Evolutionary conservation across 1,284 basidiomycete genomes (phyloP), one percentile per base, ranked within the genome.

Genomic region (Taiwanofungus camphoratus): DNA sequence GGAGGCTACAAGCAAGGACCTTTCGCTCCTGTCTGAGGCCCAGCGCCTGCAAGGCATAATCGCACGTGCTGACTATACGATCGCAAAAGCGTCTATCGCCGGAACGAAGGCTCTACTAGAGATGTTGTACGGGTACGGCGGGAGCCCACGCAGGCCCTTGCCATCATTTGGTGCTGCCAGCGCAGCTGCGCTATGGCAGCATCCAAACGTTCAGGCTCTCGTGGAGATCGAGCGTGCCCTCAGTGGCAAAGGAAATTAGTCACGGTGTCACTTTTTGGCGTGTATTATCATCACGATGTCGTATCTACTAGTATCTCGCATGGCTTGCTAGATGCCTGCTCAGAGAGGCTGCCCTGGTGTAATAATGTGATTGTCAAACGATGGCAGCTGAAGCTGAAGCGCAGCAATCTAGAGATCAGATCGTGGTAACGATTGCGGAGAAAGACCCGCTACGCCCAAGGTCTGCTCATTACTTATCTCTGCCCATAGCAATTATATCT

Each of bases 41-140:
- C 82, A 86, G 55, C 71, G 69, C 20, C 60, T 94, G 34, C 91
- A 94, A 62, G 86, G 82, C 21, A 77, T 92, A 47, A 71, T 89
- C 39, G 85, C 87, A 18, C 79, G 77, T 24, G 89, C 82, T 3
- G 92, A 95, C 59, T 82, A 72, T 50, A 86, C 87, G 11, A 83
- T 92, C 55, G 77, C 85, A 21, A 86, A 87, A 60, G 66, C 78
- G 3, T 86, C 84, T 3, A 87, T 94, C 52, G 68, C 85, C 1
- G 91, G 90, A 5, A 92, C 87, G 11, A 95, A 95, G 66, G 83
- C 70, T 60, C 72, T 89, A 40, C 64, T 92, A 29, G 68, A 86
- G 62, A 82, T 77, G 59, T 63, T 87, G 39, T 75, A 82, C 52
- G 89, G 88, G 4, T 89, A 88, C 57, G 85, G 85, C 13, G 87